Evolutionary conservation across 371 early-diverging fungal species (phyloP).

Genomic region (Mucor saturninus): DNA sequence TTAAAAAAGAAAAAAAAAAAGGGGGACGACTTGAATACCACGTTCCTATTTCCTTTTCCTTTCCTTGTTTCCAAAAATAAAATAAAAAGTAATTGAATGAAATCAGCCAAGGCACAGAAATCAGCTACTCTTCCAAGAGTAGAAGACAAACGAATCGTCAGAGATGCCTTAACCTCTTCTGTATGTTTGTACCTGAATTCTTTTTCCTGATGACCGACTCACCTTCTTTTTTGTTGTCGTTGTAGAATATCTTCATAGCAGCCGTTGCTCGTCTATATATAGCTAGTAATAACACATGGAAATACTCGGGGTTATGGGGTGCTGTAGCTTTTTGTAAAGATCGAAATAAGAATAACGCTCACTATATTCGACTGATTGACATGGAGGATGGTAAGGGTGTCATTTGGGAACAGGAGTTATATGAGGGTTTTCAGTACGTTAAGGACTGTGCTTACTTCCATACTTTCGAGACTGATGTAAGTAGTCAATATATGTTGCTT

Average conservation of each 20-base stretch:
- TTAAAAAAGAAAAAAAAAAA: background rate
- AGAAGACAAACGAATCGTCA: conserved; percentile 44
- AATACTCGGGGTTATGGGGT: conserved; percentile 74
- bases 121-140: conserved; percentile 30
- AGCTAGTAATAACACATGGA: conserved; percentile 68
- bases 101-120: conserved; percentile 10
- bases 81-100: background rate
- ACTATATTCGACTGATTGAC: conserved; percentile 75
- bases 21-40: background rate
- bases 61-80: conserved; percentile 7
- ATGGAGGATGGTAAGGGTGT: conserved; percentile 60
- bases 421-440: conserved; percentile 71
- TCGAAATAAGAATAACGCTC: conserved; percentile 53
- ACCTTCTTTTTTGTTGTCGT: no score
- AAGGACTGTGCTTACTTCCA: conserved; percentile 81
- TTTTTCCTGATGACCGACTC: background rate
- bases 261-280: conserved; percentile 84
- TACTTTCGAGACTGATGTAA: conserved; percentile 82
- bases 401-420: conserved; percentile 86
- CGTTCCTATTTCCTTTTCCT: conserved; percentile 11
- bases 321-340: conserved; percentile 75
- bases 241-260: conserved; percentile 77
- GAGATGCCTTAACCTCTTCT: conserved; percentile 41
- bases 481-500: conserved; percentile 11
- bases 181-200: conserved; percentile 26